Evolutionary conservation across 2,329 filamentous ascomycete genomes (phyloP).

Genomic region (Rutstroemia sp.): DNA sequence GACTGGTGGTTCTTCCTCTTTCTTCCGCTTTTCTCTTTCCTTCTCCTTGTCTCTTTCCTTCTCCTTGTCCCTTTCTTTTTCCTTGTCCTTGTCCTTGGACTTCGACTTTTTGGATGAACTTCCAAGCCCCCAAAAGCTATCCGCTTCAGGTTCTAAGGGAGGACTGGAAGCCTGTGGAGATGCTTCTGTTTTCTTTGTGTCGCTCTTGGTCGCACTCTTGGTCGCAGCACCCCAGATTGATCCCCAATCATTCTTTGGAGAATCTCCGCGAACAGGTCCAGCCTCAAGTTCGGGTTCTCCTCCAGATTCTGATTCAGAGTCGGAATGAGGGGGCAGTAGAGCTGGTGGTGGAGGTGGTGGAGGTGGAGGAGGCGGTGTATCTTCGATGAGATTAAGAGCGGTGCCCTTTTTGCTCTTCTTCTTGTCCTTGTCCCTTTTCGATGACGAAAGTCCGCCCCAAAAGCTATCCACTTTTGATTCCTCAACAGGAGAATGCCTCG

Average conservation of each 20-base stretch:
- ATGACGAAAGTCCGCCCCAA: slow-evolving; percentile 18
- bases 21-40: slow-evolving; percentile 34
- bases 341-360: background rate
- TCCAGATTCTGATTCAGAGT: background rate
- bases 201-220: slow-evolving; percentile 29
- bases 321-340: background rate
- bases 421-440: background rate
- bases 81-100: slow-evolving; percentile 33
- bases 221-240: slow-evolving; percentile 34
- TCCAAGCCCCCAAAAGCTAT: slow-evolving; percentile 31
- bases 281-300: slow-evolving; percentile 17
- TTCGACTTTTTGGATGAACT: slow-evolving; percentile 33
- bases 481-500: slow-evolving; percentile 37
- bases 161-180: slow-evolving; percentile 43
- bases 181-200: slow-evolving; percentile 37
- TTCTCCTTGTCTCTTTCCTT: slow-evolving; percentile 42
- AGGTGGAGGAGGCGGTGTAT: slow-evolving; percentile 10
- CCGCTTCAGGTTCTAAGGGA: slow-evolving; percentile 37
- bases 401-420: slow-evolving; percentile 32
- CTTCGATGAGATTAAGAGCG: slow-evolving; percentile 30
- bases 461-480: slow-evolving; percentile 38
- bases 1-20: slow-evolving; percentile 29
- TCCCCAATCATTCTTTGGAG: slow-evolving; percentile 6
- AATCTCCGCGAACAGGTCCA: slow-evolving; percentile 8
- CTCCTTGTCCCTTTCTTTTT: slow-evolving; percentile 40